Conservation (phyloP, 305 asterid genomes). For the Fraxinus platypoda region DNA sequence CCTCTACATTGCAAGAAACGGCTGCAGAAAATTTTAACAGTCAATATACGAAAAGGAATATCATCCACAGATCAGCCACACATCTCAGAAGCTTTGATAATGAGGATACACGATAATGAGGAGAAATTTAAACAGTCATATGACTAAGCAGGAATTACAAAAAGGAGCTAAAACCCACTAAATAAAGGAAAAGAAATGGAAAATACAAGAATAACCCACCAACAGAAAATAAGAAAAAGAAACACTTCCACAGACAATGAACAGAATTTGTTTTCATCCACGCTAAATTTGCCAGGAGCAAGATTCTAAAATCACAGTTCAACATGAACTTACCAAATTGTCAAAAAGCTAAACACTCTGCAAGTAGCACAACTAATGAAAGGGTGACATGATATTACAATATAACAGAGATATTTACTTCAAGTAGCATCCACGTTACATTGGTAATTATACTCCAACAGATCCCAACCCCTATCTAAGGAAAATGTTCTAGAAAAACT, state of each 20-base stretch:
- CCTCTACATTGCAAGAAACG: conserved; percentile 21
- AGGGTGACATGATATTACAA: background rate
- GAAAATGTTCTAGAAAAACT: background rate
- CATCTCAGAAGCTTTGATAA: background rate
- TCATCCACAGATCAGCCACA: background rate
- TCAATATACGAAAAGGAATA: background rate
- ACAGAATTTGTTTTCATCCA: background rate
- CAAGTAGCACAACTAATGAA: background rate
- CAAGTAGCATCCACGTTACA: background rate
- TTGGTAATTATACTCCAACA: background rate
- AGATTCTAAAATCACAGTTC: background rate
- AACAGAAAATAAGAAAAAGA: background rate
- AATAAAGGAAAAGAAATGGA: background rate
- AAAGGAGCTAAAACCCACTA: background rate
- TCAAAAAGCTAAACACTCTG: background rate
- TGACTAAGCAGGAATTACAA: background rate
- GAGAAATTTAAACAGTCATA: background rate
- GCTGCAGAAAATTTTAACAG: background rate
- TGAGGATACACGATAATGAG: background rate
- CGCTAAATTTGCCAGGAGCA: background rate
- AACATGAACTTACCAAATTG: background rate
- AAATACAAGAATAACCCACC: background rate
- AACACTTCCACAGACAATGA: background rate
- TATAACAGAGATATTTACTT: background rate
- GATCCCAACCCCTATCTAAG: background rate